Evolutionary conservation across 2,329 filamentous ascomycete genomes (phyloP).

Genomic region (Pestalotiopsis sp.): DNA sequence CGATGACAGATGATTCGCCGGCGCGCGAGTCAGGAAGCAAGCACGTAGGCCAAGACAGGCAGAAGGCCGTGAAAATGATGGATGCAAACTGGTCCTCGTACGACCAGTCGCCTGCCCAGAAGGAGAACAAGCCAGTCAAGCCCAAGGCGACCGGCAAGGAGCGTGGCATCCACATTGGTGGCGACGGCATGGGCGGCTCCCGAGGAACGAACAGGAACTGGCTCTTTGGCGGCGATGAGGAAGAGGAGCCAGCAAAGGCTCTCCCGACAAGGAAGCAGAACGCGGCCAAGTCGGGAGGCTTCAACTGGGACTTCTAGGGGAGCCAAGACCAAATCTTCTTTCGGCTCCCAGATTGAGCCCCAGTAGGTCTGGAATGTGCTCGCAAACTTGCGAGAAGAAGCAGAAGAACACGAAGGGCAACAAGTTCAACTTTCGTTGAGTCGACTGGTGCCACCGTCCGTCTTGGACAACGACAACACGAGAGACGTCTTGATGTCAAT

Average conservation of each 20-base stretch:
- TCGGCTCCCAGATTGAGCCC: background rate
- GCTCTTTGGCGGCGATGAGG: constrained; percentile 56
- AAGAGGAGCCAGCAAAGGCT: constrained; percentile 37
- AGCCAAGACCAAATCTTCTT: constrained; percentile 14
- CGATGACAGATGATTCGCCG: constrained; percentile 69
- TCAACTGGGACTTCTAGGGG: constrained; percentile 35
- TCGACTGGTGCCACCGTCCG: background rate
- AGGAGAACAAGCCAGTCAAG: constrained; percentile 45
- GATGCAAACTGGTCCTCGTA: constrained; percentile 61
- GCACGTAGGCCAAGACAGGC: constrained; percentile 56
- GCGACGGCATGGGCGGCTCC: constrained; percentile 67
- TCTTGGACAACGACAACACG: too few species aligned
- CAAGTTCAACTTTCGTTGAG: constrained; percentile 16
- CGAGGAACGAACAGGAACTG: constrained; percentile 56
- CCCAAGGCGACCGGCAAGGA: constrained; percentile 22
- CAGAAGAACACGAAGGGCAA: background rate
- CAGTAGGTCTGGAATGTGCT: background rate
- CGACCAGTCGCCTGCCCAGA: constrained; percentile 56
- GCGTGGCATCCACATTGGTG: constrained; percentile 49
- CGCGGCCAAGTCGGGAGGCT: constrained; percentile 23
- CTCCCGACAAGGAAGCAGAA: constrained; percentile 39
- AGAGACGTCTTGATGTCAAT: too few species aligned
- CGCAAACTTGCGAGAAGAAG: background rate
- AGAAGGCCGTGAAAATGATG: constrained; percentile 74
- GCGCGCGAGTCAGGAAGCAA: constrained; percentile 42